Evolutionary conservation across 768 basidiomycete species (phyloP).

Genomic region (Leccinellum rugosiceps): DNA sequence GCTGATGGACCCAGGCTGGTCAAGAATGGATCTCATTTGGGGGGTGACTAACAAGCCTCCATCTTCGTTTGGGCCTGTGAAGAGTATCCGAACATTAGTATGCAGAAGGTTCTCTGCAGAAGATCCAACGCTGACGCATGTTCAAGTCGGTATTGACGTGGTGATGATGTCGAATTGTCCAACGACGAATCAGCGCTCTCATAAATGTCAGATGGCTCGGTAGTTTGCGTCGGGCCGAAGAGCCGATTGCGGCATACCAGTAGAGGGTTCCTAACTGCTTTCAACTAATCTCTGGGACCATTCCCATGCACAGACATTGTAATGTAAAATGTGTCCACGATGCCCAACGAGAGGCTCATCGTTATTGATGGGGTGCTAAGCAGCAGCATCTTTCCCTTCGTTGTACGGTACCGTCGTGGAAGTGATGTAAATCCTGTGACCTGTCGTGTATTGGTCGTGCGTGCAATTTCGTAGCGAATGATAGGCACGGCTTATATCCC

Average conservation of each 20-base stretch:
- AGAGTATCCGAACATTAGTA: constrained; percentile 1
- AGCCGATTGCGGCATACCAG: background rate
- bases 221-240: background rate
- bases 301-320: background rate
- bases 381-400: background rate
- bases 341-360: background rate
- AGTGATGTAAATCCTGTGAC: background rate
- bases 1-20: constrained; percentile 25
- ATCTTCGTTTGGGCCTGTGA: constrained; percentile 10
- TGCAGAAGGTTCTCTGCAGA: background rate
- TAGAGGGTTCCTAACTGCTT: background rate
- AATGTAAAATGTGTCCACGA: background rate
- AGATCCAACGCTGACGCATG: constrained; percentile 15
- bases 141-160: background rate
- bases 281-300: background rate
- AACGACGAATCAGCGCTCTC: background rate
- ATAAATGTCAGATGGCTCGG: background rate
- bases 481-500: background rate
- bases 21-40: constrained; percentile 28
- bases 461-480: background rate
- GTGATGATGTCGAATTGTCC: background rate
- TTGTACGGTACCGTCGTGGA: background rate
- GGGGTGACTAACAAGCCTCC: constrained; percentile 26
- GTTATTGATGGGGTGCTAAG: background rate
- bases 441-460: background rate